A percentile compares a stretch with the other conserved stretches of the same genome.
phyloP scores from a whole-genome alignment of 2,329 filamentous ascomycete genomes.

The Calonectria ilicicola region DNA sequence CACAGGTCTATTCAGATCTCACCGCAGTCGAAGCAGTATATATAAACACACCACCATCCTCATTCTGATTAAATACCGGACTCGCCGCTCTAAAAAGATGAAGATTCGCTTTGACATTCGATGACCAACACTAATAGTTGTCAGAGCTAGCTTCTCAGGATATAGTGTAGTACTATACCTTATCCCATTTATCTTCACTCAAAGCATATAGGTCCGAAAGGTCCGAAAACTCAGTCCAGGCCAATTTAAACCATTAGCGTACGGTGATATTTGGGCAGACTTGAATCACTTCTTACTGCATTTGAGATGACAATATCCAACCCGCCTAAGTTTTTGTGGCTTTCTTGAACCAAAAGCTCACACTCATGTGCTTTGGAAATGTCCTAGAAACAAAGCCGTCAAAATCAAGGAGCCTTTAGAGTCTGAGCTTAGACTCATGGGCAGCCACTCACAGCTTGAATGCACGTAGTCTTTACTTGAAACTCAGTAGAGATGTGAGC shows the following conservation, averaged over 20 bases:
- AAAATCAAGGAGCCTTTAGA: not conserved
- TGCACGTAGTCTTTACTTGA: not conserved
- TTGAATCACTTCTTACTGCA: not conserved
- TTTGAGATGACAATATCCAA: not conserved
- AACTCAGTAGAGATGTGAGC: not conserved
- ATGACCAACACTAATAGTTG: not conserved
- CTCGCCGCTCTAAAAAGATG: not conserved
- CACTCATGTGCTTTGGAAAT: not conserved
- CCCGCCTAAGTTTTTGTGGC: not conserved
- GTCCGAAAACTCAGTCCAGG: not conserved
- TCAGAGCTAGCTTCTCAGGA: not conserved
- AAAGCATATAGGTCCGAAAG: not conserved
- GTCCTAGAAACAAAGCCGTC: not conserved
- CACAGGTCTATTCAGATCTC: not conserved
- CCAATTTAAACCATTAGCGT: not conserved
- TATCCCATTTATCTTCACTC: not conserved
- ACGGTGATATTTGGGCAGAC: accelerated
- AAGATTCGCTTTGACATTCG: not conserved
- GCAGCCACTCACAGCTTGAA: not conserved
- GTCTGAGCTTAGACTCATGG: not conserved
- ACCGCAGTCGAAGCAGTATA: not conserved
- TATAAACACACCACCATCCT: not conserved
- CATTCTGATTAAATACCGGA: not conserved
- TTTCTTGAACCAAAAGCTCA: not conserved
- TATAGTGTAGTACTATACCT: not conserved